Evolutionary conservation across 1,139 yeast genomes (phyloP), one percentile per base, ranked within the genome.

Genomic region (Scheffersomyces segobiensis): DNA sequence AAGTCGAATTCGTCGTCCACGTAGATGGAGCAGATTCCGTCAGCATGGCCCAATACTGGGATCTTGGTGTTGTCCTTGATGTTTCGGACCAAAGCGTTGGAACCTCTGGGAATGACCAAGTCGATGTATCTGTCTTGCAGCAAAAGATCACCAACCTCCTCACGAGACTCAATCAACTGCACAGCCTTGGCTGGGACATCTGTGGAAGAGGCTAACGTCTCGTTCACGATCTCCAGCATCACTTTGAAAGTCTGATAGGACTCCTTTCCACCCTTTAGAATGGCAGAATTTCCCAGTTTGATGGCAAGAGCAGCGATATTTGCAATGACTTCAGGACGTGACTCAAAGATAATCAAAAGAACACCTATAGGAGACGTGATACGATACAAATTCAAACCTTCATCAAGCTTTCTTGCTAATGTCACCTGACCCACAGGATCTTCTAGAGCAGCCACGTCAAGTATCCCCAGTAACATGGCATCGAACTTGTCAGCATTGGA

Each of bases 31-130:
- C 99, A 95, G 59, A 95, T 89, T 55, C 99, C 99, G 73, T 95
- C 99, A 10, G 99, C 99, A 73, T 96, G 99, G 56, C 99, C 99
- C 73, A 96, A 78, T 6, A 96, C 99, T 3, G 99, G 98, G 65
- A 96, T 96, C 71, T 93, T 92, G 42, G 99, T 95, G 70, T 86
- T 86, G 50, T 85, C 82, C 74, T 96, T 95, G 72, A 96, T 93
- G 72, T 82, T 85, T 65, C 91, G 85, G 24, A 96, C 99, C 62
- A 96, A 83, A 61, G 87, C 96, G 68, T 95, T 95, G 47, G 97
- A 91, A 7, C 99, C 99, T 69, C 99, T 84, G 60, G 99, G 99
- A 67, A 96, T 92, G 48, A 96, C 99, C 72, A 96, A 82, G 71
- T 96, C 99, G 61, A 96, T 95, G 72, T 89, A 91, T 68, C 83